phyloP scores from a whole-genome alignment of 2,329 filamentous ascomycete genomes.

The Dactylellina drechsleri region DNA sequence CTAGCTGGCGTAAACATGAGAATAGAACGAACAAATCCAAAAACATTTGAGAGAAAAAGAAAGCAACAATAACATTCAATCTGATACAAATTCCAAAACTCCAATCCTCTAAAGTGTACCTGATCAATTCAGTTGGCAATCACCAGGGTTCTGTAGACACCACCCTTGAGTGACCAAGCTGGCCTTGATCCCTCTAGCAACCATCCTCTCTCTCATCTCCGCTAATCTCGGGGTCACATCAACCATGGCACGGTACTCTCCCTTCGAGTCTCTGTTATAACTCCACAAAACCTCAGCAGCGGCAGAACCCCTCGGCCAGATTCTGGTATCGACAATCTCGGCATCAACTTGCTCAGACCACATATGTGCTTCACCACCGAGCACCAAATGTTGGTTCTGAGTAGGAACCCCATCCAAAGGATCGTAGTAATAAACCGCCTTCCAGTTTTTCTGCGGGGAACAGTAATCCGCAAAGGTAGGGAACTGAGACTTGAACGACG shows the following conservation, averaged over 20 bases:
- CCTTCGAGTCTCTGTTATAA: constrained; percentile 72
- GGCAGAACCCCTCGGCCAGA: constrained; percentile 81
- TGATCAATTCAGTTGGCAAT: constrained; percentile 42
- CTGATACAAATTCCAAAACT: neutral
- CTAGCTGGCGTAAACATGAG: neutral
- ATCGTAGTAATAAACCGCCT: constrained; percentile 80
- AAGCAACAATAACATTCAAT: too few relatives aligned
- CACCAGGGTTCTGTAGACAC: constrained; percentile 57
- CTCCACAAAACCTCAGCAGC: constrained; percentile 85
- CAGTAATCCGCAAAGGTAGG: constrained; percentile 86
- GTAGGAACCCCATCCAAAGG: constrained; percentile 73
- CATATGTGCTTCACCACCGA: constrained; percentile 83
- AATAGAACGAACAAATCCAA: too few relatives aligned
- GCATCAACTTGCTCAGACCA: constrained; percentile 83
- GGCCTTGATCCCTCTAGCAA: constrained; percentile 73
- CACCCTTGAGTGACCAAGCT: constrained; percentile 60
- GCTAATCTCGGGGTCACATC: constrained; percentile 75
- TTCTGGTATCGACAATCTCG: constrained; percentile 76
- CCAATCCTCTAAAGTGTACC: neutral
- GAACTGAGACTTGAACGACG: constrained; percentile 69
- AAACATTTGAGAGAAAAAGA: too few relatives aligned
- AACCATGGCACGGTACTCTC: constrained; percentile 76
- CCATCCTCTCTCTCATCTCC: constrained; percentile 80
- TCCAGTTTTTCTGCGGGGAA: constrained; percentile 81
- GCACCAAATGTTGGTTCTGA: constrained; percentile 72